Evolutionary conservation across 352 stramenopile genomes (phyloP).

Genomic region (Globisporangium megalacanthum): DNA sequence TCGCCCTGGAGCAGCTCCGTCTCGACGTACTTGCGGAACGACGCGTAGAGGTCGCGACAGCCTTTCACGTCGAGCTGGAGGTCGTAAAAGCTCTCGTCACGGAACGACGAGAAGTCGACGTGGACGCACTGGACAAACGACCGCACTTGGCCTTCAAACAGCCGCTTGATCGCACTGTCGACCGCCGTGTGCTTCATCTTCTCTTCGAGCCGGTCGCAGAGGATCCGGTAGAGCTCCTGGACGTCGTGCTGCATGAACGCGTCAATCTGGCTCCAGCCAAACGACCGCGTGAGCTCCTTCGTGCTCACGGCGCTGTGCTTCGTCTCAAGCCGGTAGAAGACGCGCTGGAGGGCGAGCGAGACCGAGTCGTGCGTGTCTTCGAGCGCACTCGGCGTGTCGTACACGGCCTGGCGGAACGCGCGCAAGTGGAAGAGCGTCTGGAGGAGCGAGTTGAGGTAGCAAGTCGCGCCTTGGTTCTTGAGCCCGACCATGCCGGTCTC

Average conservation of each 20-base stretch:
- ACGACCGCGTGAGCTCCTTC: slow-evolving; percentile 90
- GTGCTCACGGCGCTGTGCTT: slow-evolving; percentile 82
- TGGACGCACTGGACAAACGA: slow-evolving; percentile 91
- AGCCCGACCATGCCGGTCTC: slow-evolving; percentile 84
- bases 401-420: slow-evolving; percentile 82
- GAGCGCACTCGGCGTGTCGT: slow-evolving; percentile 65
- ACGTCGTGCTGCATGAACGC: slow-evolving; percentile 93
- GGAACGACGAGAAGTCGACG: slow-evolving; percentile 83
- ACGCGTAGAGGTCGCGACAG: slow-evolving; percentile 84
- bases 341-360: slow-evolving; percentile 73
- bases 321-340: slow-evolving; percentile 81
- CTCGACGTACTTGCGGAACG: slow-evolving; percentile 90
- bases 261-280: slow-evolving; percentile 90
- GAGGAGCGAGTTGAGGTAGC: slow-evolving; percentile 93
- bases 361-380: slow-evolving; percentile 85
- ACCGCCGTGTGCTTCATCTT: slow-evolving; percentile 90
- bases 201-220: slow-evolving; percentile 90
- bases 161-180: slow-evolving; percentile 70
- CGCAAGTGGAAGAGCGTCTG: slow-evolving; percentile 90
- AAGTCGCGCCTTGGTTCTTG: slow-evolving; percentile 90
- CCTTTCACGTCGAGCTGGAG: slow-evolving; percentile 92
- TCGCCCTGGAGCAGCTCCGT: slow-evolving; percentile 91
- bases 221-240: slow-evolving; percentile 87
- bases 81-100: slow-evolving; percentile 91
- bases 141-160: slow-evolving; percentile 89